Conservation (phyloP, 2,329 filamentous ascomycete genomes). For the Magnaporthiopsis rhizophila region DNA sequence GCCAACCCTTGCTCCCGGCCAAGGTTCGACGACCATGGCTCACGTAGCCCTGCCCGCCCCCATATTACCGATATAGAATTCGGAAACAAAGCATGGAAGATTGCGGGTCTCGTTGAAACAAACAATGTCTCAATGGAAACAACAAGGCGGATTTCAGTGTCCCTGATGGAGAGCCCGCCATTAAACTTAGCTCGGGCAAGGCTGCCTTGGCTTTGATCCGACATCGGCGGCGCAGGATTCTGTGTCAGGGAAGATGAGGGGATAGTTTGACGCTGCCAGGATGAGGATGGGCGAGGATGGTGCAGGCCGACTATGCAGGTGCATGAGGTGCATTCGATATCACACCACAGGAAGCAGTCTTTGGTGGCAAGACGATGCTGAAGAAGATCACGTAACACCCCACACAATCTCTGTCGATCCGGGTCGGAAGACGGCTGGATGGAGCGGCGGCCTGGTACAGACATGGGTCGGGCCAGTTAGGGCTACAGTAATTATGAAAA, state of each 20-base stretch:
- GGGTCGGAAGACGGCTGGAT: not conserved
- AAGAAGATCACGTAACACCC: not conserved
- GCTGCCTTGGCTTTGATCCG: not conserved
- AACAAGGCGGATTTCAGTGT: not conserved
- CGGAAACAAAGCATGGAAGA: not conserved
- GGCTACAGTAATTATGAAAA: not conserved
- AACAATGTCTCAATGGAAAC: not conserved
- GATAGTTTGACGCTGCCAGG: too few relatives aligned
- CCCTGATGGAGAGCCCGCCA: not conserved
- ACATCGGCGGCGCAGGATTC: not conserved
- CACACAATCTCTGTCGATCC: not conserved
- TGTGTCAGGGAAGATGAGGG: not conserved
- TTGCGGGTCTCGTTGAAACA: not conserved
- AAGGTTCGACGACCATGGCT: not conserved
- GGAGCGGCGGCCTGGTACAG: not conserved
- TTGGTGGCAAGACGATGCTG: too few relatives aligned
- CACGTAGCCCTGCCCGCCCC: not conserved
- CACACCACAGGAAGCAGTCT: not conserved
- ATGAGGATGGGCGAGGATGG: too few relatives aligned
- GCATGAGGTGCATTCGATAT: not conserved
- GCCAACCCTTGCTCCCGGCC: not conserved
- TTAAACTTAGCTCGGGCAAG: not conserved
- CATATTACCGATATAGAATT: not conserved
- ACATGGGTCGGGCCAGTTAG: not conserved
- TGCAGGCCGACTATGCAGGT: not conserved